Evolutionary conservation across 1,139 yeast species (phyloP).

Genomic region (Pneumocystis jirovecii): DNA sequence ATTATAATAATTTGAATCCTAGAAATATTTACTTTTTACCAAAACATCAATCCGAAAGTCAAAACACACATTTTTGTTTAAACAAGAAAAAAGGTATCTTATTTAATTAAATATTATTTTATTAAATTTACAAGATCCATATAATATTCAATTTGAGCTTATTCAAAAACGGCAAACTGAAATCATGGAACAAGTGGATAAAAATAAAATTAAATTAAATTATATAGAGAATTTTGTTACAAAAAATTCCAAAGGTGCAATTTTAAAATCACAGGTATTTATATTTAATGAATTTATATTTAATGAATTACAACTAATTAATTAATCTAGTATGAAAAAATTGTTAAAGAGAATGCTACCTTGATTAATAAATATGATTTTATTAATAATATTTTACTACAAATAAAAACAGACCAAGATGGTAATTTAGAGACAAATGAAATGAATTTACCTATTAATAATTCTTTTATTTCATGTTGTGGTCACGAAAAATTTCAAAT

Average conservation of each 20-base stretch:
- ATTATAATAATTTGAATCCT: slow-evolving; percentile 15
- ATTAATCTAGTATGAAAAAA: neutral
- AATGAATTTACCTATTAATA: neutral
- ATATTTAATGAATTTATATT: slow-evolving; percentile 17
- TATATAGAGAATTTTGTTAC: neutral
- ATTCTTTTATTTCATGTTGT: neutral
- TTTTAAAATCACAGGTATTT: slow-evolving; percentile 15
- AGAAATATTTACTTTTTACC: slow-evolving; percentile 16
- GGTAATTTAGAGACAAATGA: neutral
- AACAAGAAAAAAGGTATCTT: slow-evolving; percentile 25
- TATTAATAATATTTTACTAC: neutral
- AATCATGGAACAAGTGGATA: slow-evolving; percentile 30
- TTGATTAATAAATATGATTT: neutral
- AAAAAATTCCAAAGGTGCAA: slow-evolving; percentile 18
- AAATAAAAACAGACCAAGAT: neutral
- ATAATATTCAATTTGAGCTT: slow-evolving; percentile 21
- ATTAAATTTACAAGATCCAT: slow-evolving; percentile 17
- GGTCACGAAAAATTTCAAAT: neutral
- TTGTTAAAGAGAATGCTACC: neutral
- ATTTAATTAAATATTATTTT: neutral
- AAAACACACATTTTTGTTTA: slow-evolving; percentile 51
- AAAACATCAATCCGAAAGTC: slow-evolving; percentile 52
- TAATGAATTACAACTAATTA: slow-evolving; percentile 14
- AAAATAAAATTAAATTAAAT: slow-evolving; percentile 21
- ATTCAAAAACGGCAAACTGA: slow-evolving; percentile 22